Conservation (phyloP, 2,329 filamentous ascomycete genomes). For the Monilinia fructigena region DNA sequence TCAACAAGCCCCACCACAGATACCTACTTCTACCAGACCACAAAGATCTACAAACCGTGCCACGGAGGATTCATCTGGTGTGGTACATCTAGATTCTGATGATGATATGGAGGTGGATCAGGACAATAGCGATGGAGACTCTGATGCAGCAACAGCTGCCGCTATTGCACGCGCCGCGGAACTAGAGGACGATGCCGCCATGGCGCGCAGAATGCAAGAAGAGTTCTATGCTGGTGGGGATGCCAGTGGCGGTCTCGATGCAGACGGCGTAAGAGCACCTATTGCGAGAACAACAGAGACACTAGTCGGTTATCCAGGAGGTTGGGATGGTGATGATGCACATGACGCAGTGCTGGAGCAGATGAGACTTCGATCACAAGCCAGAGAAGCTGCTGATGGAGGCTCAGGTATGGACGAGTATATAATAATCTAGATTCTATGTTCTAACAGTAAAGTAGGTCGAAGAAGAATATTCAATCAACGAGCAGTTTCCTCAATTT, state of each 20-base stretch:
- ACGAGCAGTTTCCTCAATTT: constrained; percentile 49
- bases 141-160: constrained; percentile 31
- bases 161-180: constrained; percentile 51
- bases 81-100: constrained; percentile 78
- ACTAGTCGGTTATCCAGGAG: constrained; percentile 68
- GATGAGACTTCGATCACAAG: constrained; percentile 40
- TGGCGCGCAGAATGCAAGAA: constrained; percentile 88
- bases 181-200: constrained; percentile 86
- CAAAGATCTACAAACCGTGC: constrained; percentile 29
- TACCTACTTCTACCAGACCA: constrained; percentile 38
- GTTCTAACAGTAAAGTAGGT: constrained; percentile 35
- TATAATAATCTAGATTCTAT: constrained; percentile 13
- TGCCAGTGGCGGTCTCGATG: constrained; percentile 44
- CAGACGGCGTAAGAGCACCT: constrained; percentile 76
- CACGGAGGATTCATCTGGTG: constrained; percentile 52
- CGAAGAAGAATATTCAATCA: constrained; percentile 70
- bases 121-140: constrained; percentile 42
- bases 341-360: constrained; percentile 34
- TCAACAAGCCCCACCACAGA: constrained; percentile 33
- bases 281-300: constrained; percentile 91
- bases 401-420: constrained; percentile 29
- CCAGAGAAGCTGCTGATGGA: constrained; percentile 21
- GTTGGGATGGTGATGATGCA: constrained; percentile 47
- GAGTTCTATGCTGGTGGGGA: constrained; percentile 71
- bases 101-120: constrained; percentile 61